These are phyloP conservation scores for Xylaria grammica DNA, from an alignment of 495 filamentous ascomycete genomes.

Conservation along the genomic window DNA sequence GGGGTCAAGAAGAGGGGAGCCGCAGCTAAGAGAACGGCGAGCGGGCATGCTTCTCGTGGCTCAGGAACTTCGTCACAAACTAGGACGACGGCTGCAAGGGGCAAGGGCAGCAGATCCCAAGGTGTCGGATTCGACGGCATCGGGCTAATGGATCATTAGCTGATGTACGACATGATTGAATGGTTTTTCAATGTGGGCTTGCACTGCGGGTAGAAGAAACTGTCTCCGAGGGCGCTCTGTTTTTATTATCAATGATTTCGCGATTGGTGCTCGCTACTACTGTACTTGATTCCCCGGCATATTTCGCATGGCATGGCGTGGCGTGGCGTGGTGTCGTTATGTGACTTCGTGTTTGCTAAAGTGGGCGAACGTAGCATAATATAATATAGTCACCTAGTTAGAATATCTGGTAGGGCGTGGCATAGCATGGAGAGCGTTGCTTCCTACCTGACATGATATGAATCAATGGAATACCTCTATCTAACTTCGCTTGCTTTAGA, in stretches of 20 bases:
- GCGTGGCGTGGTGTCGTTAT: slow-evolving; percentile 4
- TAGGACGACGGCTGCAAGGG: slow-evolving; percentile 10
- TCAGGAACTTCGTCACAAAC: slow-evolving; percentile 17
- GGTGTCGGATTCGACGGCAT: slow-evolving; percentile 32
- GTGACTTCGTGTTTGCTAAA: not conserved
- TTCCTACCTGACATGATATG: not conserved
- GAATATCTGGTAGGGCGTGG: not conserved
- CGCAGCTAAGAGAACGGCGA: slow-evolving; percentile 23
- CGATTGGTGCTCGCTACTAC: slow-evolving; percentile 12
- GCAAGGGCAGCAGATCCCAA: slow-evolving; percentile 24
- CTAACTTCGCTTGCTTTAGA: too few relatives aligned
- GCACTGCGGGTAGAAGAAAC: not conserved
- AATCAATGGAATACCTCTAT: not conserved
- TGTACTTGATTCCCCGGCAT: slow-evolving; percentile 15
- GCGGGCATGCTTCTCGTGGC: slow-evolving; percentile 23
- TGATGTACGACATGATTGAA: not conserved
- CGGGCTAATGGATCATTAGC: slow-evolving; percentile 36
- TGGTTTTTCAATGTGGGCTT: not conserved
- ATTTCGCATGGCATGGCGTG: slow-evolving; percentile 24
- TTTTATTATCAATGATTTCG: slow-evolving; percentile 1
- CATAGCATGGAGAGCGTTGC: not conserved
- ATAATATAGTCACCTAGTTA: not conserved
- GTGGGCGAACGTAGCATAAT: not conserved
- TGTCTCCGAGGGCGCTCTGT: not conserved
- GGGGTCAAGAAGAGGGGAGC: slow-evolving; percentile 41